Conservation (phyloP, 1,284 basidiomycete species). For the Porogramme epimiltina region DNA sequence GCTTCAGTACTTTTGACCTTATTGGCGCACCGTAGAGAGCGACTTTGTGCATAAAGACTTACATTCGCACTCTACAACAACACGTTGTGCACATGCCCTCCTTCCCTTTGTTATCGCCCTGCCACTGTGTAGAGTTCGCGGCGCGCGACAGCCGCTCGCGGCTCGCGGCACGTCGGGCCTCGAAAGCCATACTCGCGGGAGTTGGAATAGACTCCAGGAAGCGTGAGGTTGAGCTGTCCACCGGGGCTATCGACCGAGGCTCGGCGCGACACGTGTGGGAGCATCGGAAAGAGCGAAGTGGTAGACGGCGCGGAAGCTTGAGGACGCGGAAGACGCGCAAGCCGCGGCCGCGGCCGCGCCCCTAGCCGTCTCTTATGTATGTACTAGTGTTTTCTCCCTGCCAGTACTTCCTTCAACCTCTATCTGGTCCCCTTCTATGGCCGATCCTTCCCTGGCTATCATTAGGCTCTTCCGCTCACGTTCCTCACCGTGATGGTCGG, state of each 20-base stretch:
- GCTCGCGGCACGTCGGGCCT: slow-evolving; percentile 54
- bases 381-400: no score
- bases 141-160: slow-evolving; percentile 57
- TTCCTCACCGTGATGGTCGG: no score
- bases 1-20: no score
- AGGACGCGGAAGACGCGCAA: no score
- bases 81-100: slow-evolving; percentile 68
- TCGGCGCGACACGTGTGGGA: slow-evolving; percentile 12
- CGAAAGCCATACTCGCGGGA: slow-evolving; percentile 45
- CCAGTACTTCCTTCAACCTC: no score
- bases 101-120: slow-evolving; percentile 66
- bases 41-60: slow-evolving; percentile 36
- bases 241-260: slow-evolving; percentile 8
- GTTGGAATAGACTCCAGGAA: slow-evolving; percentile 41
- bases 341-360: no score
- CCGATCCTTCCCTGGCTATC: no score
- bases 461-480: no score
- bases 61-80: slow-evolving; percentile 77
- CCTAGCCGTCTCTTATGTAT: no score
- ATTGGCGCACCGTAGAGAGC: background rate
- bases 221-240: slow-evolving; percentile 11
- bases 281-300: no score
- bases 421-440: no score
- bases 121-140: slow-evolving; percentile 56
- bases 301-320: no score